These are phyloP conservation scores for Populus alba DNA, from an alignment of 345 rosid species.

Conservation along the genomic window DNA sequence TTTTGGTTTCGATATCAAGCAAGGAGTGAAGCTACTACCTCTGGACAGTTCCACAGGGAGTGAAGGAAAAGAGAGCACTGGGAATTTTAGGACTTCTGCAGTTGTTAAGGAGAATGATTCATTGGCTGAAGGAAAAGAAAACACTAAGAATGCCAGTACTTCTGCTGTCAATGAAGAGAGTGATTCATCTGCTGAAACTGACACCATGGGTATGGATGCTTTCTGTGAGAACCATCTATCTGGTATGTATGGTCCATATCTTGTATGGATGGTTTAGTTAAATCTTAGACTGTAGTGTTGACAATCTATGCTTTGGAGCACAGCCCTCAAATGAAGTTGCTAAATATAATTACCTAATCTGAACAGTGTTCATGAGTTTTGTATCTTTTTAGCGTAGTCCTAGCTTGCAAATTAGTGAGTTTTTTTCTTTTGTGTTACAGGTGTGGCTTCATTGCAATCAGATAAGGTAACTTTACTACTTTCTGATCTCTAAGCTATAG, in stretches of 20 bases:
- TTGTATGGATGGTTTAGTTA: background rate
- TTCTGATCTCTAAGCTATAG: background rate
- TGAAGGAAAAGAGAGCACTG: slow-evolving; percentile 34
- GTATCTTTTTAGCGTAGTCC: background rate
- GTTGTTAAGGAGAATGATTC: slow-evolving; percentile 45
- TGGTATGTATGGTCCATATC: slow-evolving; percentile 36
- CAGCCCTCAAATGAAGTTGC: background rate
- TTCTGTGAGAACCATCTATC: slow-evolving; percentile 32
- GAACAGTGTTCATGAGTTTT: background rate
- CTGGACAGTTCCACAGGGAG: slow-evolving; percentile 55
- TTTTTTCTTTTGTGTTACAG: slow-evolving; percentile 42
- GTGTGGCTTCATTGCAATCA: slow-evolving; percentile 38
- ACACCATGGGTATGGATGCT: slow-evolving; percentile 66
- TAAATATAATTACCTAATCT: background rate
- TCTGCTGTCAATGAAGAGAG: slow-evolving; percentile 31
- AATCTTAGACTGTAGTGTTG: background rate
- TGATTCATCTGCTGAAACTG: slow-evolving; percentile 71
- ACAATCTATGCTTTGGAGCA: background rate
- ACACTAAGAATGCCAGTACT: slow-evolving; percentile 22
- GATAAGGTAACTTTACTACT: slow-evolving; percentile 45
- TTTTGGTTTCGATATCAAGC: slow-evolving; percentile 35
- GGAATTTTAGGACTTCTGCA: slow-evolving; percentile 26
- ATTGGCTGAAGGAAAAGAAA: slow-evolving; percentile 29
- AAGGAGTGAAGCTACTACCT: slow-evolving; percentile 51
- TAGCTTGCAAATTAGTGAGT: slow-evolving; percentile 16